A percentile compares a stretch with the other conserved stretches of the same genome.
These are phyloP conservation scores for Linnemannia elongata DNA, from an alignment of 192 early-diverging fungal species.

Conservation along the genomic window DNA sequence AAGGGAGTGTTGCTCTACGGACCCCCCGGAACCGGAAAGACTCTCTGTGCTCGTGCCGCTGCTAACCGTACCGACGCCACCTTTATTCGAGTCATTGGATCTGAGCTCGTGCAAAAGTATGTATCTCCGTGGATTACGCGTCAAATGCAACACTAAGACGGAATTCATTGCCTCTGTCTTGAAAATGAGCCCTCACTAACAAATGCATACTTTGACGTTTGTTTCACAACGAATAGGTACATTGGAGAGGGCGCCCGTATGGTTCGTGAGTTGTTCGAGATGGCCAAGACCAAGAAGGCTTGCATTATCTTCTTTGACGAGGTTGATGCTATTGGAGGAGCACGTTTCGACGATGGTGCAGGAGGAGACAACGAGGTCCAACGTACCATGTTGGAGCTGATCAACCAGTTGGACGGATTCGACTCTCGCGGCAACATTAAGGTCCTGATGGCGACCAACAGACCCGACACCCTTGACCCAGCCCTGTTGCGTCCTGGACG, in stretches of 20 bases:
- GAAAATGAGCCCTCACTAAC: not conserved
- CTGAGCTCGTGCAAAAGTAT: conserved; percentile 97
- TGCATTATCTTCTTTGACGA: conserved; percentile 99
- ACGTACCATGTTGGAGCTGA: conserved; percentile 99
- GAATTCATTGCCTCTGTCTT: too few species aligned
- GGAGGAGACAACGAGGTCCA: conserved; percentile 99
- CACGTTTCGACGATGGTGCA: conserved; percentile 97
- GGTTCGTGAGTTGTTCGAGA: conserved; percentile 99
- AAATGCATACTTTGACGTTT: not conserved
- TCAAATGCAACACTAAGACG: too few species aligned
- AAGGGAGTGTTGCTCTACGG: conserved; percentile 99
- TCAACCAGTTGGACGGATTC: conserved; percentile 99
- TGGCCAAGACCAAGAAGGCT: conserved; percentile 99
- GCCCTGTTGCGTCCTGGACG: conserved; percentile 98
- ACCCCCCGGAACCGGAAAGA: conserved; percentile 97
- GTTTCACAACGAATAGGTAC: conserved; percentile 64
- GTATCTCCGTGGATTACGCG: not conserved
- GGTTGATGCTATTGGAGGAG: conserved; percentile 98
- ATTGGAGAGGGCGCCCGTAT: conserved; percentile 99
- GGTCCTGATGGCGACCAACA: conserved; percentile 98
- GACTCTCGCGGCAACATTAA: conserved; percentile 99
- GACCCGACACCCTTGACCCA: conserved; percentile 98
- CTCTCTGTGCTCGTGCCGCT: conserved; percentile 96
- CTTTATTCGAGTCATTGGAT: conserved; percentile 99
- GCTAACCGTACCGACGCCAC: conserved; percentile 99